Evolutionary conservation across 2,329 filamentous ascomycete genomes (phyloP), one percentile per base, ranked within the genome.

Genomic region (Cytospora leucostoma): DNA sequence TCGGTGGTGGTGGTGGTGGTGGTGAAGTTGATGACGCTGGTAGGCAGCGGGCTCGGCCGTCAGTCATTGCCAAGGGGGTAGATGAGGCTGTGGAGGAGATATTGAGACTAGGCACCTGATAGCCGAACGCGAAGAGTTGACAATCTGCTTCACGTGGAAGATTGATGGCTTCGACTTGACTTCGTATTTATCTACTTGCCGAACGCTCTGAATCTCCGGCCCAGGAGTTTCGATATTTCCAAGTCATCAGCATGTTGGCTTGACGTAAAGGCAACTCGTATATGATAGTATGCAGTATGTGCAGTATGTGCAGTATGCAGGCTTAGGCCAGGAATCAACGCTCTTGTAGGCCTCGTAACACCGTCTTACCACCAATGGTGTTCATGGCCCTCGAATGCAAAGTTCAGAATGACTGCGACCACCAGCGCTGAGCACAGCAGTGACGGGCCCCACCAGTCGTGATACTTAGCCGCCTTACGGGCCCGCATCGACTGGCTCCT

Each of bases 381-480:
- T 56, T 87, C 84, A 44, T 81, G 83, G n/a, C 92, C 83, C 67
- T 94, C 87, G 70, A 92, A 88, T 5, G 78, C 90, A 80, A 97
- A 96, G 75, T 95, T 96, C 33, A 96, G 74, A 4, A 83, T 79
- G 12, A 97, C 87, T 3, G 93, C 91, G 0, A 83, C 77, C 50
- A 97, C 84, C 59, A 98, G 75, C 3, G 90, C 84, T 10, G 82
- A 71, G 70, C 93, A 96, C 37, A 99, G 82, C 27, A 88, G 78
- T 4, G 84, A 93, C 0, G 95, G 94, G 0, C 95, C 95, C 82
- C 88, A 90, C 69, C 87, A 88, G 75, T 99, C 95, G 74, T 98
- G 95, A 76, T 95, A 99, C 70, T 88, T 89, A 49, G 94, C 92
- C n/a, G 90, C 92, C 67, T 88, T 88, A 59, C 94, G 84, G 69